Percentiles rank a stretch among this genome's conserved stretches.
Evolutionary conservation across 768 basidiomycete genomes (phyloP).

Genomic region (Tricholoma saponaceum): DNA sequence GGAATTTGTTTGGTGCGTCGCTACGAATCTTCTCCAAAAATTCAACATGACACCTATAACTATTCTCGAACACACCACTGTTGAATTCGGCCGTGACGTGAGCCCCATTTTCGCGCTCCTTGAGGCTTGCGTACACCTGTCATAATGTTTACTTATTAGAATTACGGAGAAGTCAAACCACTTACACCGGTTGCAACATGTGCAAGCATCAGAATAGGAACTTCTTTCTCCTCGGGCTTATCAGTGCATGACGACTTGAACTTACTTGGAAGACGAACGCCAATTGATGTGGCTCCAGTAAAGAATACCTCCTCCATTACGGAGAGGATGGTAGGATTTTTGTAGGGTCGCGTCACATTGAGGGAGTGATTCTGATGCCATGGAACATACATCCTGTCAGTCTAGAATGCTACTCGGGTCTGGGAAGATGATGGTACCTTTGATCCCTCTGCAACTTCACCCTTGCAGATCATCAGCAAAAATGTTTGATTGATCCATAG

Average conservation of each 20-base stretch:
- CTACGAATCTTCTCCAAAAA: background rate
- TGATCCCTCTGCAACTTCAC: background rate
- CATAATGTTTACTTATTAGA: too few relatives aligned
- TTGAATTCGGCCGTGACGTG: background rate
- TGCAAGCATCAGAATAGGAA: conserved; percentile 4
- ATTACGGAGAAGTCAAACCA: background rate
- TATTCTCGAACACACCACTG: background rate
- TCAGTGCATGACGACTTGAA: background rate
- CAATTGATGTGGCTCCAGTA: background rate
- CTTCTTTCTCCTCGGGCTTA: conserved; percentile 2
- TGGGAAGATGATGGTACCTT: background rate
- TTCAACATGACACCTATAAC: background rate
- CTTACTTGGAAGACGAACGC: conserved; percentile 1
- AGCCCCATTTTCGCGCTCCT: background rate
- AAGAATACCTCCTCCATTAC: background rate
- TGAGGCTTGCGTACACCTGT: conserved; percentile 1
- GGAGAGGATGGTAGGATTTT: background rate
- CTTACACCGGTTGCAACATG: background rate
- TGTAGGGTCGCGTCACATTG: background rate
- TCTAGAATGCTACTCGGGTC: background rate
- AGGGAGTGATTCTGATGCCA: background rate
- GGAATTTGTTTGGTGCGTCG: background rate
- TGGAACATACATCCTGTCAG: background rate
- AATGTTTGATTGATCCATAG: too few relatives aligned
- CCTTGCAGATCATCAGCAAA: background rate